Percentiles rank a stretch among this genome's conserved stretches.
Conservation (phyloP, 768 basidiomycete species). For the Artomyces pyxidatus region DNA sequence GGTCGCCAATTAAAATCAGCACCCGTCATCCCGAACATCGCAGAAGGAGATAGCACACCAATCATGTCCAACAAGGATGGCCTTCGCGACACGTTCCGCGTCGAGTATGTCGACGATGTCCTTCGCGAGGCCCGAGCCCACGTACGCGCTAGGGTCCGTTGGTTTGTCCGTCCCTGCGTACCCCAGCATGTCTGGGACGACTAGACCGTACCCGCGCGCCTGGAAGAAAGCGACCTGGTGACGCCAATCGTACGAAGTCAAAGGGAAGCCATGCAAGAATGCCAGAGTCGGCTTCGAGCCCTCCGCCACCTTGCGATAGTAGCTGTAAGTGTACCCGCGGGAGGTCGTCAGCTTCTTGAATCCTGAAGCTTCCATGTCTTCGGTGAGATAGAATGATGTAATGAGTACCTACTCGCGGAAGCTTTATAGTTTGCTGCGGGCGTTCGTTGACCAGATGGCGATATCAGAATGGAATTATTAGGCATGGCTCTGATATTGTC, state of each 20-base stretch:
- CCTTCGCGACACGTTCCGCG: slow-evolving; percentile 16
- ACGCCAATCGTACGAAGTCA: slow-evolving; percentile 33
- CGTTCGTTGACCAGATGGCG: too few relatives aligned
- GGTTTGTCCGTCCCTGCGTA: slow-evolving; percentile 37
- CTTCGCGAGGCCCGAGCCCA: slow-evolving; percentile 16
- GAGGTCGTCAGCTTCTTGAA: slow-evolving; percentile 27
- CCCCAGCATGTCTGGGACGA: slow-evolving; percentile 42
- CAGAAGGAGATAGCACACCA: slow-evolving; percentile 18
- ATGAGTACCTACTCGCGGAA: too few relatives aligned
- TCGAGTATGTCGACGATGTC: slow-evolving; percentile 29
- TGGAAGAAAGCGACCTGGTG: slow-evolving; percentile 31
- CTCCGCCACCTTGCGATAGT: slow-evolving; percentile 25
- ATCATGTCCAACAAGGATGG: slow-evolving; percentile 27
- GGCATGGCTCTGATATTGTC: too few relatives aligned
- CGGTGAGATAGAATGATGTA: too few relatives aligned
- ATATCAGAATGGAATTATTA: too few relatives aligned
- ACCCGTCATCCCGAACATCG: background rate
- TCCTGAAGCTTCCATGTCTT: slow-evolving; percentile 21
- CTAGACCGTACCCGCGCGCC: slow-evolving; percentile 32
- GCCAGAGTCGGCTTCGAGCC: slow-evolving; percentile 30
- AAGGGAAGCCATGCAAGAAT: slow-evolving; percentile 39
- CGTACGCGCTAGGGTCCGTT: slow-evolving; percentile 20
- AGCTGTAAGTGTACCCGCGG: slow-evolving; percentile 27
- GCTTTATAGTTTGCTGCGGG: too few relatives aligned
- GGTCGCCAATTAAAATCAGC: background rate